Base-by-base conservation (phyloP, 1,284 basidiomycete genomes). In the Pseudozyma sp. region DNA sequence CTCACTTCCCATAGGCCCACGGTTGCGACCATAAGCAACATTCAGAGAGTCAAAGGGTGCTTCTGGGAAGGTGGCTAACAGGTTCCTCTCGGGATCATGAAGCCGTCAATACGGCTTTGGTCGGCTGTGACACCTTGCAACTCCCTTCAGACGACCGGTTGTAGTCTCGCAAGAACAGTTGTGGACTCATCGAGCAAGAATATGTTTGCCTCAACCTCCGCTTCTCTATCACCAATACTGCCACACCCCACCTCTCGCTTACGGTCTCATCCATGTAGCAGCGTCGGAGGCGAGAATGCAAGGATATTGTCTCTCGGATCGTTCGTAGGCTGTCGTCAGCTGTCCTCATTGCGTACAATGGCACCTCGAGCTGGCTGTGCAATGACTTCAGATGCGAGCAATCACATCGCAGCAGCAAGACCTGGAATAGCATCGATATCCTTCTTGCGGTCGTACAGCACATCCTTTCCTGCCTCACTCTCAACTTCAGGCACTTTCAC, bases 401-500 rank as follows among this genome's bases (percentile, higher is more conserved):
- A 18, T 12, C 10, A 10, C 2, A 21, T 19, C 18, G 13, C 42
- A 14, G 4, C 44, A 44, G 42, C n/a, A 36, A 2, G 43, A 13
- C 5, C n/a, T 8, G 13, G 2, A 3, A 13, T 12, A 45, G 3
- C 44, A 18, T 14, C 47, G 1, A 25, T 21, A 5, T 62, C 60
- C 10, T 52, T 70, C 14, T n/a, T 70, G 1, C 61, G 61, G 3
- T 42, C 51, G 13, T 70, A 64, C 54, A 64, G 61, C 47, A 35
- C 53, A 1, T 48, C 58, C 1, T 44, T n/a, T 5, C 35, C 43
- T 1, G 11, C 44, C 12, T 18, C 50, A 7, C 16, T 39, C 0
- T 4, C 31, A 3, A 13, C 18, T 9, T 4, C 38, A 13, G 16
- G 9, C 16, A n/a, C 36, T 11, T 14, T 38, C 18, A 8, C 48